phyloP scores from a whole-genome alignment of 2,329 filamentous ascomycete genomes.

The Apiospora malaysiana region DNA sequence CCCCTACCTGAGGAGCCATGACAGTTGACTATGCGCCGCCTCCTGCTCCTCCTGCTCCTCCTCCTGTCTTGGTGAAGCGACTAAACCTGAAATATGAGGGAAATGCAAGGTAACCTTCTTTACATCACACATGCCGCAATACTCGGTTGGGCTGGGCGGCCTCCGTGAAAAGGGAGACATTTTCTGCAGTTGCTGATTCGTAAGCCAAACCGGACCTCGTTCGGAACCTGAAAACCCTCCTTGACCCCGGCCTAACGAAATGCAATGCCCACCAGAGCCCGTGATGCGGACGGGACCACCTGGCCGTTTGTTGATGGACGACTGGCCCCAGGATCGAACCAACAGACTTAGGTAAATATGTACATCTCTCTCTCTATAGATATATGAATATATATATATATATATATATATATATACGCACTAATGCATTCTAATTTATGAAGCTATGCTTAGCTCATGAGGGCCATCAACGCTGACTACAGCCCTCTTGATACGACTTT shows the following conservation, averaged over 20 bases:
- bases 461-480: neutral
- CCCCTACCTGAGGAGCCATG: neutral
- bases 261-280: neutral
- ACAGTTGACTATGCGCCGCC: too few species aligned
- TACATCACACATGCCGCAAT: neutral
- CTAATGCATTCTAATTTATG: too few species aligned
- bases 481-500: neutral
- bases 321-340: neutral
- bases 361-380: too few species aligned
- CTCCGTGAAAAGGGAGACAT: neutral
- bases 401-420: too few species aligned
- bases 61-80: conserved; percentile 4
- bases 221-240: neutral
- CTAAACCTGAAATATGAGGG: neutral
- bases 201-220: neutral
- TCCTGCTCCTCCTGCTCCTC: neutral
- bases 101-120: conserved; percentile 12
- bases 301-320: neutral
- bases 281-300: neutral
- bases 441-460: neutral
- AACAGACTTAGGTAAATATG: neutral
- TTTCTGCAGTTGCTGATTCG: neutral
- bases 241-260: neutral
- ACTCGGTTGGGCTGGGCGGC: neutral
- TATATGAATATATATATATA: neutral